Conservation (phyloP, 1,284 basidiomycete species). For the Rhodotorula sp. region DNA sequence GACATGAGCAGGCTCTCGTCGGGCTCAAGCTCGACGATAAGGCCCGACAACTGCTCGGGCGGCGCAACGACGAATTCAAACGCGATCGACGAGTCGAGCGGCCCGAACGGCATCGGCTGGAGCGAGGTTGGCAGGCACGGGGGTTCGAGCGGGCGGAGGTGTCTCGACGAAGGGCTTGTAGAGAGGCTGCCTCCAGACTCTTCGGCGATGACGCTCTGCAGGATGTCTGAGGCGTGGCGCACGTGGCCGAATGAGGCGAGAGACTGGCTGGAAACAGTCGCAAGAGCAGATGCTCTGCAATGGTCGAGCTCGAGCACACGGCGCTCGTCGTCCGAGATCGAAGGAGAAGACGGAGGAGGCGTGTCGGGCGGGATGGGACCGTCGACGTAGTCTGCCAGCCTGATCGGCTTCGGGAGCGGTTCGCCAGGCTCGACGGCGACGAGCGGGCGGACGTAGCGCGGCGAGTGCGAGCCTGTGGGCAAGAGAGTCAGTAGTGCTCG, state of each 20-base stretch:
- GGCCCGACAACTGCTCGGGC: neutral
- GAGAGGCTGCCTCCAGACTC: neutral
- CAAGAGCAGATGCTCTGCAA: too few relatives aligned
- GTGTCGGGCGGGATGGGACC: constrained; percentile 9
- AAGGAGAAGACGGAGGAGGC: constrained; percentile 16
- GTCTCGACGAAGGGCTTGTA: too few relatives aligned
- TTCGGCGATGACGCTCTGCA: constrained; percentile 15
- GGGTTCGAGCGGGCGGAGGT: constrained; percentile 7
- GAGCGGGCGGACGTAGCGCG: constrained; percentile 23
- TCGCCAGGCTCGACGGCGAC: neutral
- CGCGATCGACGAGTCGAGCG: neutral
- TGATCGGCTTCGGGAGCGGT: constrained; percentile 1
- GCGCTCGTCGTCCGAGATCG: constrained; percentile 6
- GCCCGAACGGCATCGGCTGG: neutral
- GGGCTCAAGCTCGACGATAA: neutral
- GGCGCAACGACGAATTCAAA: neutral
- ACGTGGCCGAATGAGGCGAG: too few relatives aligned
- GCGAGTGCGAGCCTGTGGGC: constrained; percentile 3
- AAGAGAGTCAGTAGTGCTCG: neutral
- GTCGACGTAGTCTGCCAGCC: neutral
- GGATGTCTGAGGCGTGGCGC: constrained; percentile 4
- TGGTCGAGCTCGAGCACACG: neutral
- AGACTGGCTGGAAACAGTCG: too few relatives aligned
- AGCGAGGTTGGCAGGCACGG: neutral
- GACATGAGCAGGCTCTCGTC: neutral